Evolutionary conservation across 306 rosid genomes (phyloP).

Genomic region (Cucurbita pepo): DNA sequence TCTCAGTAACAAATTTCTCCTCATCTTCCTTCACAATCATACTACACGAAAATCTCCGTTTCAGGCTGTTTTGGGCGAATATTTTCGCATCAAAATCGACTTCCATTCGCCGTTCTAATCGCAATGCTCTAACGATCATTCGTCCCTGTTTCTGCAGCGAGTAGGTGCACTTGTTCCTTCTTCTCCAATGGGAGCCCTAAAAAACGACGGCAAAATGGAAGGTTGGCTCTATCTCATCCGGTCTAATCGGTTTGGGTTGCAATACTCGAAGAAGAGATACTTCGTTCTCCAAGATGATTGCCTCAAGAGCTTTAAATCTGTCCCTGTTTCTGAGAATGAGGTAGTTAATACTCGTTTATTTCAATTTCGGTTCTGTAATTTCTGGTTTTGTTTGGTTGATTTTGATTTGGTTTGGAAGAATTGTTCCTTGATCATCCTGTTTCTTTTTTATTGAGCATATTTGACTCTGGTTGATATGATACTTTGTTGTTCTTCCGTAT

Average conservation of each 20-base stretch:
- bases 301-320: conserved; percentile 47
- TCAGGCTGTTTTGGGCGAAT: not conserved
- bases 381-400: not conserved
- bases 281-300: conserved; percentile 45
- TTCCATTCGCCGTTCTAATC: not conserved
- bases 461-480: not conserved
- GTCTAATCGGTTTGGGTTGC: conserved; percentile 43
- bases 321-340: conserved; percentile 44
- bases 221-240: conserved; percentile 75
- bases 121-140: not conserved
- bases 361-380: not conserved
- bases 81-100: not conserved
- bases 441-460: not conserved
- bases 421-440: not conserved
- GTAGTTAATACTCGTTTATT: conserved; percentile 9
- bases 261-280: conserved; percentile 45
- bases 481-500: not conserved
- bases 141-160: not conserved
- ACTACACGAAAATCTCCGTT: not conserved
- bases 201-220: conserved; percentile 46
- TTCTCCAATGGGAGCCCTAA: conserved; percentile 23
- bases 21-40: not conserved
- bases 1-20: not conserved
- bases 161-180: not conserved
- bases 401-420: not conserved